Base-by-base conservation (phyloP, 306 rosid genomes). In the Ochetophila trinervis region DNA sequence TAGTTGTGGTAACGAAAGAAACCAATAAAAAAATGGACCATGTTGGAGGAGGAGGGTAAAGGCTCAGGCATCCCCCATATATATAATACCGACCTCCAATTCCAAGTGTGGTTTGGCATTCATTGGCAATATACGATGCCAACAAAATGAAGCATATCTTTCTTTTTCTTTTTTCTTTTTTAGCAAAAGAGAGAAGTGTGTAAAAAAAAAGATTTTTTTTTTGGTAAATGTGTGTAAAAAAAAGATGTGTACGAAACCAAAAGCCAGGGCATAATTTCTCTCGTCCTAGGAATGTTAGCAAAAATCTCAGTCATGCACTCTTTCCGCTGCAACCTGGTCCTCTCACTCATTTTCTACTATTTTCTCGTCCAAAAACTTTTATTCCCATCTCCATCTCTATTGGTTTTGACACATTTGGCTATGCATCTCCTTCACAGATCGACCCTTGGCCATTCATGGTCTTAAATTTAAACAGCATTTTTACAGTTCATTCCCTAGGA, bases 51-150 rank as follows among this genome's bases (percentile, higher is more conserved):
- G 55, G n/a, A 53, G 14, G 53, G 34, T 18, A 14, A 1, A 1
- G 15, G 11, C 6, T 23, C 35, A 30, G 40, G 66, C 51, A 50
- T 35, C 8, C 36, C 45, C 11, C 7, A n/a, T n/a, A n/a, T n/a
- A n/a, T n/a, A n/a, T n/a, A n/a, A n/a, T n/a, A n/a, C n/a, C n/a
- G n/a, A n/a, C 16, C 20, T 37, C 2, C 24, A 6, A 36, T 20
- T 50, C 23, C 5, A 4, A 1, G 57, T 49, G 78, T 67, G 68
- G 73, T 67, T 63, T 49, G n/a, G 52, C 53, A 19, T 45, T 47
- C 24, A 19, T 55, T 62, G 74, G 74, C 50, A 24, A 34, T 15
- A 5, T 60, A 16, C 35, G 48, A 36, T 62, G 65, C 36, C 65
- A 61, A 61, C 58, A 44, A 45, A 44, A 55, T 6, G 14, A 0